Base-by-base conservation (phyloP, 139 green algal species). In the Coccomyxa sp. region DNA sequence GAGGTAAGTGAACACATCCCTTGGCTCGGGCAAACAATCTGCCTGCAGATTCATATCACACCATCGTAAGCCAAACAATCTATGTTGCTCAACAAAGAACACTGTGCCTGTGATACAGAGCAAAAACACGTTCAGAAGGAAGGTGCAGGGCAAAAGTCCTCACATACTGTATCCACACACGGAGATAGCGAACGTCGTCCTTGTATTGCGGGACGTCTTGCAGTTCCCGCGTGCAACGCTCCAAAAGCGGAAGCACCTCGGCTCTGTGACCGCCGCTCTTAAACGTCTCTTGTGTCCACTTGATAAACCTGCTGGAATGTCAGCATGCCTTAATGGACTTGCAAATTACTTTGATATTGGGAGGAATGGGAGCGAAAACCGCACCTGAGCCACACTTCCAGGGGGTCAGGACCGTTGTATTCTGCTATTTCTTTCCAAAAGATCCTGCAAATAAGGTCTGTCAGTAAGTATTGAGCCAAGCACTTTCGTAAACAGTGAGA, bases 91-190 rank as follows among this genome's bases (percentile, higher is more conserved):
- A 71, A 25, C 63, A 71, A 71, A 25, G 18, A 28, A 9, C 9
- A 15, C 18, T n/a, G 7, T 51, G 38, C 3, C 38, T 51, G 38
- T 51, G 38, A 51, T 7, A 51, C 38, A 51, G 7, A 51, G 38
- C 3, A 51, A 51, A 51, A 51, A 71, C 10, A 9, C 18, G 7
- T 11, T 71, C 63, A 71, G 63, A 25, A 3, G 63, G 23, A 77
- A 32, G 27, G 23, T 12, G 30, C 0, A 25, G 23, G 30, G 76
- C 14, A 59, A 13, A 25, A 0, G 10, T 17, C 32, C 92, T 90
- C 67, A 95, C 94, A 85, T 99, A 99, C 67, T 97, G 95, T 23
- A 99, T 92, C 96, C 96, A 99, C 13, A 99, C 74, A 13, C 96
- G 88, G 28, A 99, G 91, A 82, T 96, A 97, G 58, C 96, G 94